Evolutionary conservation across 1,284 basidiomycete species (phyloP).

Genomic region (Apiotrichum gamsii): DNA sequence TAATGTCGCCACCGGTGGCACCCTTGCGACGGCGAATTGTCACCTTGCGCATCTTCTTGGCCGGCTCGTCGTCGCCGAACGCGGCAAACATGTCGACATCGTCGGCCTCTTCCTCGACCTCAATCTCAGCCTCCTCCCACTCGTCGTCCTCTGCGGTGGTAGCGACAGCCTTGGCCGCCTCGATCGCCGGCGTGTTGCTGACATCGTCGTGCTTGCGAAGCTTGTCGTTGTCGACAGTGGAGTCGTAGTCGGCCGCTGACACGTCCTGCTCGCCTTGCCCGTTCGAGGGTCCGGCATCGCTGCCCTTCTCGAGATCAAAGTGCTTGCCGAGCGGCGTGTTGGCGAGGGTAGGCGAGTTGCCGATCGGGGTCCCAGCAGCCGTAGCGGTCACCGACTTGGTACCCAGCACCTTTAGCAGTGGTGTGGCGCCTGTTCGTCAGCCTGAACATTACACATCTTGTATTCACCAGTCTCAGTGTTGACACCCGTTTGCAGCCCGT

Average conservation of each 20-base stretch:
- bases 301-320: slow-evolving; percentile 37
- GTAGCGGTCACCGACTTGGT: slow-evolving; percentile 22
- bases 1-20: slow-evolving; percentile 68
- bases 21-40: slow-evolving; percentile 51
- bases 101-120: slow-evolving; percentile 56
- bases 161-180: background rate
- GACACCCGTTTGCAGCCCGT: slow-evolving; percentile 30
- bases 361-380: slow-evolving; percentile 22
- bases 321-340: slow-evolving; percentile 36
- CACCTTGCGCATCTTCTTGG: slow-evolving; percentile 52
- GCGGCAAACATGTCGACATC: slow-evolving; percentile 90
- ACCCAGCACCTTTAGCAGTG: slow-evolving; percentile 29
- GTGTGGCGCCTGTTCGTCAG: slow-evolving; percentile 29
- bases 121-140: slow-evolving; percentile 56
- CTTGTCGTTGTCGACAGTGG: slow-evolving; percentile 47
- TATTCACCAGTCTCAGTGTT: slow-evolving; percentile 28
- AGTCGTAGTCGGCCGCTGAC: slow-evolving; percentile 85
- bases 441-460: background rate
- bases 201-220: background rate
- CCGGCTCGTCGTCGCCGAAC: slow-evolving; percentile 53
- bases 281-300: slow-evolving; percentile 10
- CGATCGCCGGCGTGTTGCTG: background rate
- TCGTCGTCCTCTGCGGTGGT: slow-evolving; percentile 21
- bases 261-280: slow-evolving; percentile 26
- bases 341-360: slow-evolving; percentile 28